Evolutionary conservation across 2,329 filamentous ascomycete genomes (phyloP).

Genomic region (Colletotrichum sp.): DNA sequence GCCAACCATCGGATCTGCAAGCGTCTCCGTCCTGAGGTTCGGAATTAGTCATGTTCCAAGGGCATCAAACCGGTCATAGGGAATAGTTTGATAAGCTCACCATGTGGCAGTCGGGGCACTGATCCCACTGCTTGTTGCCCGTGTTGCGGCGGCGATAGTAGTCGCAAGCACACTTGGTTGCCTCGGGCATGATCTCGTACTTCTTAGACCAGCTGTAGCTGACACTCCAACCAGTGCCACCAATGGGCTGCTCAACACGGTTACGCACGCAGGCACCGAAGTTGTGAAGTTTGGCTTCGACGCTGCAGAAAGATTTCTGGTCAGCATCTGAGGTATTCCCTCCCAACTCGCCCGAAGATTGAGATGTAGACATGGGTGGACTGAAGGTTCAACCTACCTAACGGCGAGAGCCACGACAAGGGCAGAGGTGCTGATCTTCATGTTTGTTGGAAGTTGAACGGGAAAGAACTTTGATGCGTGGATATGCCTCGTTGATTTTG

Average conservation of each 20-base stretch:
- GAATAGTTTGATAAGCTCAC: neutral
- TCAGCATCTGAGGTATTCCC: neutral
- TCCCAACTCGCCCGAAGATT: neutral
- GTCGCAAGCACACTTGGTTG: slow-evolving; percentile 15
- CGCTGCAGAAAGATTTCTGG: neutral
- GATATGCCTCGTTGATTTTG: neutral
- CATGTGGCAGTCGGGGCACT: slow-evolving; percentile 15
- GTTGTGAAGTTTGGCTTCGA: neutral
- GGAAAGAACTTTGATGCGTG: neutral
- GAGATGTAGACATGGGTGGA: neutral
- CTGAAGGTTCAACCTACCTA: neutral
- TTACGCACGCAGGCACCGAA: neutral
- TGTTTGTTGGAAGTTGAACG: neutral
- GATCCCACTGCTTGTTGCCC: slow-evolving; percentile 20
- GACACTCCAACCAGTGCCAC: slow-evolving; percentile 1
- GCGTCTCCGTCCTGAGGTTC: neutral
- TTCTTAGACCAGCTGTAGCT: slow-evolving; percentile 10
- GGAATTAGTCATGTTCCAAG: neutral
- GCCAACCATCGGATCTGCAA: slow-evolving; percentile 11
- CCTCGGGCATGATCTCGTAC: slow-evolving; percentile 6
- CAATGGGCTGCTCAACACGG: neutral
- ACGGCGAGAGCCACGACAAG: neutral
- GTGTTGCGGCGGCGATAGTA: slow-evolving; percentile 17
- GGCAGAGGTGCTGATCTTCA: neutral
- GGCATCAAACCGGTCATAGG: neutral